These are phyloP conservation scores for Vickermania ingenoplastis DNA, from an alignment of 208 protist genomes.

Conservation along the genomic window DNA sequence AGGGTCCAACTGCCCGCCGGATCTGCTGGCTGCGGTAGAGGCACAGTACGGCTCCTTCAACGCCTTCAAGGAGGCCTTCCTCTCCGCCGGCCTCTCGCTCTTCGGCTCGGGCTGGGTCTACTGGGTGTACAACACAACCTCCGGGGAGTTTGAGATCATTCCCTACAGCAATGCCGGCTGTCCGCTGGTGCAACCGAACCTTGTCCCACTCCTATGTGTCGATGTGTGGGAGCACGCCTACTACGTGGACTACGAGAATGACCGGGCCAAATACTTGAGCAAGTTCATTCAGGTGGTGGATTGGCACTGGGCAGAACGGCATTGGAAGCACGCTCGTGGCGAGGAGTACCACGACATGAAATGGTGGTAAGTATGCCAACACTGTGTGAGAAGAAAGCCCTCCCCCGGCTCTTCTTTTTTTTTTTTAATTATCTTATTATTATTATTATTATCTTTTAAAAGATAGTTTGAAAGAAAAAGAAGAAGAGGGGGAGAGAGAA, in stretches of 20 bases:
- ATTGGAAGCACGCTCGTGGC: constrained; percentile 81
- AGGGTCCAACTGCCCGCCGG: constrained; percentile 81
- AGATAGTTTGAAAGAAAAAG: too few species aligned
- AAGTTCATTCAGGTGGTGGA: constrained; percentile 91
- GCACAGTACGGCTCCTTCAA: constrained; percentile 82
- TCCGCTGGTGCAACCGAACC: constrained; percentile 45
- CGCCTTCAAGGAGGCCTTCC: constrained; percentile 71
- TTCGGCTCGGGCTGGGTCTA: constrained; percentile 91
- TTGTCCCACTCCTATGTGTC: constrained; percentile 72
- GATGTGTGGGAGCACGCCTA: constrained; percentile 95
- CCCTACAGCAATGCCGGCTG: constrained; percentile 74
- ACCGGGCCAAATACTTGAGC: constrained; percentile 75
- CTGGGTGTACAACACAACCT: constrained; percentile 68
- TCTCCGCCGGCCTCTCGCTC: constrained; percentile 46
- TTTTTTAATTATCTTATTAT: too few species aligned
- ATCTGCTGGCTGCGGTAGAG: constrained; percentile 59
- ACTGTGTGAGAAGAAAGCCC: neutral
- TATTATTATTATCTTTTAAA: constrained; percentile 6
- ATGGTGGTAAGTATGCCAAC: constrained; percentile 33
- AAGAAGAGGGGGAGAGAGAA: neutral
- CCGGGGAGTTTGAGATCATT: constrained; percentile 68
- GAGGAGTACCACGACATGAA: constrained; percentile 88
- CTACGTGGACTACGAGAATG: constrained; percentile 92
- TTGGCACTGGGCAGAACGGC: constrained; percentile 91
- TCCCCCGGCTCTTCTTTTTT: constrained; percentile 1